Percentiles rank a stretch among this genome's conserved stretches.
phyloP scores from a whole-genome alignment of 208 protist genomes.

The Endotrypanum monterogeii region DNA sequence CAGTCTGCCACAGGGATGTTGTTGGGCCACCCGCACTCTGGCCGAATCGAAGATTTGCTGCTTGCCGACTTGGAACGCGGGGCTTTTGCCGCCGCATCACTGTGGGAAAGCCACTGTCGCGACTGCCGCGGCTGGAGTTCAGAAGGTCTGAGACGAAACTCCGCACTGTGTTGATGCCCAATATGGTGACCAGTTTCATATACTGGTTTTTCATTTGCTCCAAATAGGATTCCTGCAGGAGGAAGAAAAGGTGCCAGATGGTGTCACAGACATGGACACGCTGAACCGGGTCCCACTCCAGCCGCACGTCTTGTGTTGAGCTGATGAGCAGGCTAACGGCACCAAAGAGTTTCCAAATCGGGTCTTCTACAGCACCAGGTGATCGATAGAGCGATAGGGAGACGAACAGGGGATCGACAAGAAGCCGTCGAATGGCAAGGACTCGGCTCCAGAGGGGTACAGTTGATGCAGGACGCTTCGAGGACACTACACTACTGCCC shows the following conservation, averaged over 20 bases:
- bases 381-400: constrained; percentile 81
- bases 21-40: not conserved
- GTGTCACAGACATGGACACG: constrained; percentile 54
- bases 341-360: constrained; percentile 65
- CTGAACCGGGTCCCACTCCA: constrained; percentile 71
- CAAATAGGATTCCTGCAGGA: constrained; percentile 69
- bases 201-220: constrained; percentile 61
- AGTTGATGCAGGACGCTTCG: not conserved
- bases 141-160: constrained; percentile 75
- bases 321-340: constrained; percentile 68
- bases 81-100: constrained; percentile 37
- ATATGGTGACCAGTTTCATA: constrained; percentile 71
- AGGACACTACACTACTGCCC: not conserved
- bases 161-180: constrained; percentile 71
- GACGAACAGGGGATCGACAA: constrained; percentile 60
- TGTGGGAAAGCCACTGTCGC: not conserved
- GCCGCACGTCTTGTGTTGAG: constrained; percentile 65
- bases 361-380: constrained; percentile 66
- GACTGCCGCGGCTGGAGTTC: constrained; percentile 30
- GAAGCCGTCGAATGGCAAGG: constrained; percentile 56
- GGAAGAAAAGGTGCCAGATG: constrained; percentile 67
- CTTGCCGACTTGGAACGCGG: constrained; percentile 38
- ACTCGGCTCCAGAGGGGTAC: constrained; percentile 35
- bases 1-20: not conserved
- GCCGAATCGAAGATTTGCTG: constrained; percentile 5